These are phyloP conservation scores for Jatropha curcas DNA, from an alignment of 345 rosid genomes.

Conservation along the genomic window DNA sequence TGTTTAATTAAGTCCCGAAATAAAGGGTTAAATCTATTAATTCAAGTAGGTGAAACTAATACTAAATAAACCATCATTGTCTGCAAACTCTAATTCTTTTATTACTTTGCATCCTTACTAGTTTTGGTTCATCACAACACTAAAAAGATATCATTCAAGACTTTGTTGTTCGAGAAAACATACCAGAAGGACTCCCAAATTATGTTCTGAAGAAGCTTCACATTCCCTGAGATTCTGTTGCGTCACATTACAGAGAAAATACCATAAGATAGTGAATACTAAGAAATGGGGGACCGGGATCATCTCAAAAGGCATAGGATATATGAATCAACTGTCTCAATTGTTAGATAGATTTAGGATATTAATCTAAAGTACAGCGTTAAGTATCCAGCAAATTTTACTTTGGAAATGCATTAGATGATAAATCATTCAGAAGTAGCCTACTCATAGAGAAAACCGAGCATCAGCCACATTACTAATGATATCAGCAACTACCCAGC, in stretches of 20 bases:
- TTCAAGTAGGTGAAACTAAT: neutral
- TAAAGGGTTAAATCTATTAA: conserved; percentile 1
- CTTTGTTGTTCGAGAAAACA: conserved; percentile 15
- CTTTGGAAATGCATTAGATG: neutral
- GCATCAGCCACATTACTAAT: neutral
- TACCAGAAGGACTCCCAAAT: conserved; percentile 92
- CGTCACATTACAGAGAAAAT: conserved; percentile 1
- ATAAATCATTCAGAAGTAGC: neutral
- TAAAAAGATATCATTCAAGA: neutral
- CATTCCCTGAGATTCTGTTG: conserved; percentile 55
- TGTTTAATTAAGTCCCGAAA: neutral
- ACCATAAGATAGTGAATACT: neutral
- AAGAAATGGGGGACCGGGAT: neutral
- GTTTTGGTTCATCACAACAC: neutral
- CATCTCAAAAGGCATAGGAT: neutral
- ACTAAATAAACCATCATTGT: neutral
- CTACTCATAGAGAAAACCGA: neutral
- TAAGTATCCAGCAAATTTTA: neutral
- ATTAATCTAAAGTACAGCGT: neutral
- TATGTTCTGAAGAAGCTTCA: conserved; percentile 58
- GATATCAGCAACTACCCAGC: neutral
- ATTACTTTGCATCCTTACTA: neutral
- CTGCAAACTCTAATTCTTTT: neutral
- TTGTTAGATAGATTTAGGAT: too few species aligned
- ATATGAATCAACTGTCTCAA: too few species aligned